Base-by-base conservation (phyloP, 305 asterid genomes). In the Fraxinus ornus region DNA sequence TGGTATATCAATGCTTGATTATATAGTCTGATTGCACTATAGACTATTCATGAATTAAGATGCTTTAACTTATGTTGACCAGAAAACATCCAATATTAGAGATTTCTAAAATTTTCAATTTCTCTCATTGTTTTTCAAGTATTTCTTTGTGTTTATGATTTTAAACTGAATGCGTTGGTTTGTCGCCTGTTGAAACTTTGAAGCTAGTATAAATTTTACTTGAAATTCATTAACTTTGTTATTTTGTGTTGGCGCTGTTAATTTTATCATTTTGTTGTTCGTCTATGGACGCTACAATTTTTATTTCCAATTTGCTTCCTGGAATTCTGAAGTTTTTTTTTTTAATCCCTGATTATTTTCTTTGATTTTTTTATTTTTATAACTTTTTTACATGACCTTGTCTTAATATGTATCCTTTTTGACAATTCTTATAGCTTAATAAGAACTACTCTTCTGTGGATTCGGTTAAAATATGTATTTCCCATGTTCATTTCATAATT, bases 1-100 rank as follows among this genome's bases (percentile, higher is more conserved):
- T 76, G 82, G 60, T 82, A 39, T 12, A 26, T 28, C 75, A 41
- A 28, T 76, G 57, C 71, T 78, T 68, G 21, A 49, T 79, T 78
- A 44, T 79, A 39, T 26, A 74, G 75, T 79, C 70, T 79, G 44
- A 77, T 52, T 44, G 33, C 36, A 30, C 22, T 9, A n/a, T 22
- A 60, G 77, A 30, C 36, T 9, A 73, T 19, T 39, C 10, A 24
- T 52, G 78, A 33, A 17, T 60, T 39, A 60, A 44, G 22, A 70
- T 30, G 41, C 22, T 70, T 70, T 30, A 6, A 17, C 76, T 70
- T 32, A 32, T 32, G 41, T 13, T 13, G 76, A 30, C 76, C 39
- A 32, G 76, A 70, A 70, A 70, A 70, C 37, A 70, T 70, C 41
- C 76, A 70, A 5, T 32, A 32, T 70, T 30, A 30, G 39, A 70